Evolutionary conservation across 306 rosid species (phyloP), one percentile per base, ranked within the genome.

Genomic region (Macrotyloma uniflorum): DNA sequence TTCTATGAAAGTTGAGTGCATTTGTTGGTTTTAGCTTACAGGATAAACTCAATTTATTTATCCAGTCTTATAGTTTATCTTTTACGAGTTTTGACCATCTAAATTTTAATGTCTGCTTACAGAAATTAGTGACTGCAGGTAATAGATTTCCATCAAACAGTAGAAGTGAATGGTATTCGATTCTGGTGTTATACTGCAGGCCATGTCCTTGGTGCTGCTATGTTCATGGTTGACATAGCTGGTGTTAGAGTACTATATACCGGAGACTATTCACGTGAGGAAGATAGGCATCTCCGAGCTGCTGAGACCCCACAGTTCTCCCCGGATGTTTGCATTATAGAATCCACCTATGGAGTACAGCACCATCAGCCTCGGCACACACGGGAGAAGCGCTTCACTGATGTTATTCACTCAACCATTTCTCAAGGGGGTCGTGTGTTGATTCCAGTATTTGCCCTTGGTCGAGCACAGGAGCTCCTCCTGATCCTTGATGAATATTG

Each of bases 101-200:
- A 32, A 32, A 32, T 32, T 32, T 36, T 36, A 8, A 38, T 1
- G 43, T 38, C 2, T 4, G 10, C 75, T 36, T 4, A 57, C 62
- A 23, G 7, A 55, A 55, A 22, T 62, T 67, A 67, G 14, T 81
- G 49, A 84, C 72, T 75, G 86, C 88, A 91, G 98, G 98, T 94
- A 61, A 94, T 92, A 70, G 97, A 94, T 90, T 92, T 94, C 85
- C 98, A 94, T 78, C 98, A 94, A 88, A 92, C 97, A 3, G 81
- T 94, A 15, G 98, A 94, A 87, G 97, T 92, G 61, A 90, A 86
- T 32, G 98, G 97, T 47, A 92, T 94, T 61, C 87, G 97, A 74
- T 94, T 94, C 88, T 92, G 98, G 98, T 94, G 98, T 81, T 94
- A 94, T 83, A 86, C 97, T 77, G 98, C 98, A 4, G 98, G 98